Evolutionary conservation across 805 yeast species (phyloP), one percentile per base, ranked within the genome.

Genomic region (Blastobotrys robertii): DNA sequence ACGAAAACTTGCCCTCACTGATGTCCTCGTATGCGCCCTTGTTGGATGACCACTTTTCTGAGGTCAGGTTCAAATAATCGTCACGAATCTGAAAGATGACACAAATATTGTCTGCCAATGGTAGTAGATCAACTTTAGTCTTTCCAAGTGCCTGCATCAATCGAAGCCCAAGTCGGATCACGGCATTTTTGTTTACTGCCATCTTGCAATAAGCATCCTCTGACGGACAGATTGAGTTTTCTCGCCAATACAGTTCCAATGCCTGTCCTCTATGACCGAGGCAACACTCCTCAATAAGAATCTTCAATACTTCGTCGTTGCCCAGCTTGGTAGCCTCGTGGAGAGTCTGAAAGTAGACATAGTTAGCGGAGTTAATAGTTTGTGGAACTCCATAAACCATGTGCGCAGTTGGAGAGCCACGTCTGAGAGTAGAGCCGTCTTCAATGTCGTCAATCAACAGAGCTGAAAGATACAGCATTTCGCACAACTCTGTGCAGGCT

Each of bases 221-320:
- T 4, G 65, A 63, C 0, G 88, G 88, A 34, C 79, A 67, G 1
- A 56, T 53, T 16, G 66, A 52, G 28, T 68, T 64, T 44, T 85
- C 94, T 49, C 96, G 68, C 95, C 95, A 87, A 58, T 77, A 80
- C 11, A 87, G 69, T 51, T 87, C 96, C 46, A 81, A 60, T 0
- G 94, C 90, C 64, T 87, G 96, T 3, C 96, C 96, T 39, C 80
- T 68, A 57, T 87, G 96, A 43, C 87, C 62, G 52, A 81, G 78
- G 37, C 82, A 58, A 75, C 87, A 68, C 52, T 86, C 95, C 36
- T 81, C 81, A 44, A 75, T 68, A 46, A 80, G 70, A 1, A 78
- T 52, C 59, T 50, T 2, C 66, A 61, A 10, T 60, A 67, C 39
- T 49, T 50, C 34, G 52, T 53, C 55, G 38, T 40, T 51, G 38